Evolutionary conservation across 2,329 filamentous ascomycete species (phyloP), one percentile per base, ranked within the genome.

Genomic region (Pseudocercospora eumusae): DNA sequence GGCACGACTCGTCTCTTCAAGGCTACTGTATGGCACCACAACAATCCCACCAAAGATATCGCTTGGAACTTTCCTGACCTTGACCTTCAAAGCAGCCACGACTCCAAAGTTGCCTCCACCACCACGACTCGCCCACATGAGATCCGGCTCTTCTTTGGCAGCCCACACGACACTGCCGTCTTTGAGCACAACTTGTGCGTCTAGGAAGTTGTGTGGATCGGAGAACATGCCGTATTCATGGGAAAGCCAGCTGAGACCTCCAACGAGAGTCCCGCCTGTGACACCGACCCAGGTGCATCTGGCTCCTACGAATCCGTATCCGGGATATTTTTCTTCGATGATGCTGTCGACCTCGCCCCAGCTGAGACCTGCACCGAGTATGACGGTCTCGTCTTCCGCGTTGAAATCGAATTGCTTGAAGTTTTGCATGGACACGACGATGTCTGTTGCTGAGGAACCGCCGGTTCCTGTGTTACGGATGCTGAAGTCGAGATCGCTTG

Each of bases 121-220:
- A 1, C 76, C 78, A n/a, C 77, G 70, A 9, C 79, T 65, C 4
- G 75, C 76, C 76, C 76, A 79, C 13, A 79, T 67, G 1, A 79
- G 69, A 18, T 79, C 77, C 2, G 77, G 74, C 56, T 78, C 75
- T 23, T 68, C 60, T 42, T 65, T 56, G 20, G 8, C 72, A 1
- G 77, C 77, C 77, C 77, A 79, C 1, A 77, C 56, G 4, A 74
- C 64, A 1, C 64, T 64, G 0, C 78, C 78, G 57, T 79, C 75
- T 6, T 71, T 66, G 31, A 74, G 70, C 20, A 79, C 74, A 8
- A 80, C 67, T 56, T 78, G 71, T 1, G 72, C 74, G 62, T 79
- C 77, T 0, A 79, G 68, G 60, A 79, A 65, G 63, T 78, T 80
- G 25, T 73, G 68, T 11, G 77, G 76, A 61, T 80, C 77, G 23